A percentile compares a stretch with the other conserved stretches of the same genome.
phyloP scores from a whole-genome alignment of 306 rosid genomes.

The Trifolium subterraneum region DNA sequence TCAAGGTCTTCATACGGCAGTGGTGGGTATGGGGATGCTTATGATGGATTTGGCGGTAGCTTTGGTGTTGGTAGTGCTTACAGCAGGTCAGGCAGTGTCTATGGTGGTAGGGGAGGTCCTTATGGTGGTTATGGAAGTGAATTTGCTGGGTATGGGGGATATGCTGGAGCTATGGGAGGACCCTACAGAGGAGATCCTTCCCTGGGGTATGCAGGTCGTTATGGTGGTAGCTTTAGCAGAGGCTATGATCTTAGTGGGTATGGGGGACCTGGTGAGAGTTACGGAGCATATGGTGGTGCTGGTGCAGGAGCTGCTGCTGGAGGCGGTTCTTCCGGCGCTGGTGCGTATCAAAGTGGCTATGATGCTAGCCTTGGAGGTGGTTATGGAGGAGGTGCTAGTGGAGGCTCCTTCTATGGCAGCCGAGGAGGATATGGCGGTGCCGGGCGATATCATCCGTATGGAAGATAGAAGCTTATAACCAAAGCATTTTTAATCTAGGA shows the following conservation, averaged over 20 bases:
- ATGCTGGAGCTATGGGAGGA: slow-evolving; percentile 80
- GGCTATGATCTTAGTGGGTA: slow-evolving; percentile 89
- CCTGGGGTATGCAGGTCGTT: slow-evolving; percentile 76
- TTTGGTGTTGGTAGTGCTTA: slow-evolving; percentile 74
- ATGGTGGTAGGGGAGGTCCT: slow-evolving; percentile 61
- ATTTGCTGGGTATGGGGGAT: slow-evolving; percentile 86
- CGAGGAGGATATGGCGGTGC: slow-evolving; percentile 88
- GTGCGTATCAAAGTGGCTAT: slow-evolving; percentile 73
- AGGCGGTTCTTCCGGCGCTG: slow-evolving; percentile 56
- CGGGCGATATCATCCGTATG: slow-evolving; percentile 94
- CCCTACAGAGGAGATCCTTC: slow-evolving; percentile 85
- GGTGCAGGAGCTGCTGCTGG: slow-evolving; percentile 51
- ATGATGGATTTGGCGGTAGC: slow-evolving; percentile 79
- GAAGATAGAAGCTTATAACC: slow-evolving; percentile 62
- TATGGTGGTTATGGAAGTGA: slow-evolving; percentile 80
- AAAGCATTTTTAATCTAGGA: slow-evolving; percentile 46
- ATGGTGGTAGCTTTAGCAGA: slow-evolving; percentile 83
- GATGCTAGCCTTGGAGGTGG: slow-evolving; percentile 74
- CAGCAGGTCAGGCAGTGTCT: slow-evolving; percentile 67
- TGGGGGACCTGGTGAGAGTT: slow-evolving; percentile 79
- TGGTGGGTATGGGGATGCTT: slow-evolving; percentile 80
- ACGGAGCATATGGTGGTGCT: slow-evolving; percentile 72
- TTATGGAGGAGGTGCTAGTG: slow-evolving; percentile 72
- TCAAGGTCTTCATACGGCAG: slow-evolving; percentile 71
- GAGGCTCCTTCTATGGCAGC: slow-evolving; percentile 82